Percentiles rank a stretch among this genome's conserved stretches.
phyloP scores from a whole-genome alignment of 768 basidiomycete species.

The Leccinellum albellum region DNA sequence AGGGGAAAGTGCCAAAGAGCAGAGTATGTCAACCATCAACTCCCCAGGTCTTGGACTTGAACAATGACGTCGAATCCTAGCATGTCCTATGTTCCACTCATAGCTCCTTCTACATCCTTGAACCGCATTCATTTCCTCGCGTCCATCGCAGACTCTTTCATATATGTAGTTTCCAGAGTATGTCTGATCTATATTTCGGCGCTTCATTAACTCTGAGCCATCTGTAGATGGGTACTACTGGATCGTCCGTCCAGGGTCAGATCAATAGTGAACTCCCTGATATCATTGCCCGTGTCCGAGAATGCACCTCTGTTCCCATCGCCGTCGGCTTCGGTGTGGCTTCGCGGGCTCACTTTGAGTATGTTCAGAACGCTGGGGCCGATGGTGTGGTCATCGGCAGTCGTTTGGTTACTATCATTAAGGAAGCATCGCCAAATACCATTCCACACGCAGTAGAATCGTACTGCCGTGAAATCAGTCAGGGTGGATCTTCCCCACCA shows the following conservation, averaged over 20 bases:
- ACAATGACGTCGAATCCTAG: conserved; percentile 38
- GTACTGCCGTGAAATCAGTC: conserved; percentile 69
- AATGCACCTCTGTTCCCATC: conserved; percentile 75
- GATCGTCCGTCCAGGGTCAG: conserved; percentile 69
- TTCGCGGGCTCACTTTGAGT: conserved; percentile 82
- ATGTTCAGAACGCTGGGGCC: conserved; percentile 82
- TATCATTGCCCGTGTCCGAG: conserved; percentile 78
- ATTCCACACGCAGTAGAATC: conserved; percentile 55
- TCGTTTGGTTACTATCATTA: conserved; percentile 77
- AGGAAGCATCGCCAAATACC: conserved; percentile 49
- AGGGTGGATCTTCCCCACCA: conserved; percentile 34
- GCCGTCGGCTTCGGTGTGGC: conserved; percentile 98
- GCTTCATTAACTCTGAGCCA: conserved; percentile 2
- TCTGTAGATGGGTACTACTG: conserved; percentile 93
- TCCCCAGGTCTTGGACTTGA: neutral
- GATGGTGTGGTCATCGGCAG: conserved; percentile 96
- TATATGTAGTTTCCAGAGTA: conserved; percentile 97
- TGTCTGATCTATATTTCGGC: conserved; percentile 7
- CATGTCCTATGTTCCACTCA: conserved; percentile 90
- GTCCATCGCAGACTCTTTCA: conserved; percentile 93
- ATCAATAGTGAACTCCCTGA: conserved; percentile 79
- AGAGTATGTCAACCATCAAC: conserved; percentile 50
- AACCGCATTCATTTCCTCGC: conserved; percentile 87
- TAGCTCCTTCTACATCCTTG: conserved; percentile 90
- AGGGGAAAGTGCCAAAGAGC: conserved; percentile 79